Conservation (phyloP, 108 stramenopile genomes). For the Nitzschia sp. region DNA sequence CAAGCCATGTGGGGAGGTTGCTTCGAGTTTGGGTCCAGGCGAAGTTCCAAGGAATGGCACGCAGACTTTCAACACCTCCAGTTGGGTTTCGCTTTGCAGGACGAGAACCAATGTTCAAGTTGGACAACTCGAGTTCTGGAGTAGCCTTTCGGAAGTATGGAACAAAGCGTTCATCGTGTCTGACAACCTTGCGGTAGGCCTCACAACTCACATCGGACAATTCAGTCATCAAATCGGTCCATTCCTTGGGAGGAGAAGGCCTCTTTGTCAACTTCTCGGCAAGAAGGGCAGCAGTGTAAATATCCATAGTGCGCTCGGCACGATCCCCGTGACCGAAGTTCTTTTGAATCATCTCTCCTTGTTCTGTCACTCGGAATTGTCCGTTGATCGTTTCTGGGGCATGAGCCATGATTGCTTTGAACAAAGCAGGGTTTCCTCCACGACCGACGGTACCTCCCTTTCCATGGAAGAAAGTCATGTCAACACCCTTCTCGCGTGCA, state of each 20-base stretch:
- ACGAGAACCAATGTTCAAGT: conserved; percentile 94
- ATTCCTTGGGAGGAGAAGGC: conserved; percentile 60
- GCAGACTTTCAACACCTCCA: conserved; percentile 94
- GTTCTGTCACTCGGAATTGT: conserved; percentile 97
- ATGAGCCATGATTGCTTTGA: conserved; percentile 89
- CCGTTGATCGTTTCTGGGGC: conserved; percentile 95
- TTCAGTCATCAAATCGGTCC: conserved; percentile 81
- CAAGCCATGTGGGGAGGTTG: conserved; percentile 95
- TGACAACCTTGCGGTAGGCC: conserved; percentile 86
- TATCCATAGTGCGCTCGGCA: conserved; percentile 91
- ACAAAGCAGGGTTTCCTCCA: conserved; percentile 88
- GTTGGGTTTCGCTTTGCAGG: conserved; percentile 93
- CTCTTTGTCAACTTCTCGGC: conserved; percentile 76
- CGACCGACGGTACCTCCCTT: conserved; percentile 98
- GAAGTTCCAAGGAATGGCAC: conserved; percentile 98
- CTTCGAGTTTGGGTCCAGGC: conserved; percentile 97
- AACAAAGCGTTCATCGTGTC: conserved; percentile 88
- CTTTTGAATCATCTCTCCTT: conserved; percentile 98
- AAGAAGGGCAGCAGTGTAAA: conserved; percentile 93
- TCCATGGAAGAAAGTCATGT: conserved; percentile 93
- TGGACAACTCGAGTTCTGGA: conserved; percentile 91
- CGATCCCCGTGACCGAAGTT: conserved; percentile 90
- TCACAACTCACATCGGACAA: conserved; percentile 85
- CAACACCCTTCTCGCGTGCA: conserved; percentile 62
- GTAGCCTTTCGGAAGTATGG: conserved; percentile 96